Evolutionary conservation across 257 asterid genomes (phyloP), one percentile per base, ranked within the genome.

Genomic region (Plantago ovata): DNA sequence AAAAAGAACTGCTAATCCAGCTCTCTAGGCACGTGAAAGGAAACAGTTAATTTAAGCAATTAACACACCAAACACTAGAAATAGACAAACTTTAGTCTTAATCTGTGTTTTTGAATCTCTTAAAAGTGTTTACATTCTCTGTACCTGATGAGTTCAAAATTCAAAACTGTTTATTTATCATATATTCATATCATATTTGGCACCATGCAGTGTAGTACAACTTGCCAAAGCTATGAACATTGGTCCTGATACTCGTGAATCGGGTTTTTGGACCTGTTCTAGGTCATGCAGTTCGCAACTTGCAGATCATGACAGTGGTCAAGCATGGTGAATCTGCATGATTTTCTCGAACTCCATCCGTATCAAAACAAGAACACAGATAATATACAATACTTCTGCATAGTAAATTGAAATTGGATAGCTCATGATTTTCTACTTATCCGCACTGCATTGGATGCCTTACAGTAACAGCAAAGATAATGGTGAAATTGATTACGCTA

Each of bases 21-120:
- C 19, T 72, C 77, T 79, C 33, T 48, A 18, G 19, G 76, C 88
- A 80, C 84, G 92, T 78, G 95, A 75, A 56, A 36, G 13, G 61
- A 59, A 64, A 69, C 47, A 43, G 23, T 50, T 53, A 36, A n/a
- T n/a, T n/a, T n/a, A n/a, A n/a, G n/a, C n/a, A 68, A 63, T 16
- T 33, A 42, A 53, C 58, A 20, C 9, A 57, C 56, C 49, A 21
- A 45, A 47, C 56, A 18, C 14, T 28, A 23, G 55, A 45, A 28
- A 23, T 10, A 33, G 64, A 62, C 67, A 55, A 56, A 60, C 13
- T 48, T 44, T 49, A 50, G 38, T 53, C 64, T 41, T 58, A 63
- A 62, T 44, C 21, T 58, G 14, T 11, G 56, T 40, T 48, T 62
- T 52, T 54, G 62, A 59, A 61, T 47, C 44, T 19, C 45, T 64